phyloP scores from a whole-genome alignment of 768 basidiomycete species.

The Phylloporus scabripes region DNA sequence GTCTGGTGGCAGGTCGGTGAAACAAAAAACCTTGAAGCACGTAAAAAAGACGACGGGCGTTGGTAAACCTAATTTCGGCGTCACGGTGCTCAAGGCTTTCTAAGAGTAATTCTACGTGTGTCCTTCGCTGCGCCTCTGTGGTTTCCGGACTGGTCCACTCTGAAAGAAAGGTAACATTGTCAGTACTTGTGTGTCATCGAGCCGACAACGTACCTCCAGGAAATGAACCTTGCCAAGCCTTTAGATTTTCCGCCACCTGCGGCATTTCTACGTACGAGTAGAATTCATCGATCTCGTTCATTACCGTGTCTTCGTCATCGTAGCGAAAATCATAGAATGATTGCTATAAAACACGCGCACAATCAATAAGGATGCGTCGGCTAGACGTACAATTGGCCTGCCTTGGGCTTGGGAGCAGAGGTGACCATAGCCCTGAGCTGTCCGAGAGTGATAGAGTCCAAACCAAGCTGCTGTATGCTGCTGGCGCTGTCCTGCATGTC shows the following conservation, averaged over 20 bases:
- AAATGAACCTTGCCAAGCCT: conserved; percentile 84
- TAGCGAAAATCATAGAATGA: conserved; percentile 88
- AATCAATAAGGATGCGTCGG: conserved; percentile 16
- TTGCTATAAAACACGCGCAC: conserved; percentile 48
- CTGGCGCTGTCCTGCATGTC: conserved; percentile 30
- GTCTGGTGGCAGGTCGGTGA: neutral
- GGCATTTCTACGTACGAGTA: conserved; percentile 96
- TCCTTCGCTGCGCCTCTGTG: conserved; percentile 52
- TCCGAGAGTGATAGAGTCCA: conserved; percentile 75
- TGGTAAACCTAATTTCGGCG: conserved; percentile 77
- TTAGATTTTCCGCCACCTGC: conserved; percentile 80
- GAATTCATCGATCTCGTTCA: conserved; percentile 97
- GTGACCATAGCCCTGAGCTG: conserved; percentile 72
- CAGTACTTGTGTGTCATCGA: neutral
- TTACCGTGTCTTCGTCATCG: conserved; percentile 92
- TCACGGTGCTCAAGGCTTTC: conserved; percentile 87
- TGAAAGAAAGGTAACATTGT: conserved; percentile 19
- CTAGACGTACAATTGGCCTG: conserved; percentile 26
- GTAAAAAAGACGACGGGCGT: conserved; percentile 84
- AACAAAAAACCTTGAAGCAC: conserved; percentile 72
- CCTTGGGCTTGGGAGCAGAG: conserved; percentile 72
- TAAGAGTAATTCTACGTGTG: conserved; percentile 73
- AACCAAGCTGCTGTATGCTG: conserved; percentile 36
- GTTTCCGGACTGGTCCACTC: conserved; percentile 74
- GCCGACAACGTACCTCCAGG: conserved; percentile 50